A percentile compares a stretch with the other conserved stretches of the same genome.
Conservation (phyloP, 768 basidiomycete species). For the Tubosaeta sp. region DNA sequence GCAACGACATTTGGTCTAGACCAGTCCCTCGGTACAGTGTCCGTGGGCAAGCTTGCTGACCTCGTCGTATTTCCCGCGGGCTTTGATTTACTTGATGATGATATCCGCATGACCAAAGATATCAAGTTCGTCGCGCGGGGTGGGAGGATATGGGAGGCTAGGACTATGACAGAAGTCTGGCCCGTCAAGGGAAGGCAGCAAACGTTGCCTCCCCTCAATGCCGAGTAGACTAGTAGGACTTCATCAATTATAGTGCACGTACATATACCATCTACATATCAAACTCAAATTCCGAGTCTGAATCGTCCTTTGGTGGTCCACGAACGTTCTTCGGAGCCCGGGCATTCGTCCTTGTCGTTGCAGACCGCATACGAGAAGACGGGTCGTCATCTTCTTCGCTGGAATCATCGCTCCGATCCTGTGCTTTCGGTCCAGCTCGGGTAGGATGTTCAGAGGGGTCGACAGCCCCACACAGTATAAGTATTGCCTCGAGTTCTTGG, state of each 20-base stretch:
- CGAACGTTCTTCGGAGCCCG: conserved; percentile 53
- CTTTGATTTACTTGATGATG: conserved; percentile 52
- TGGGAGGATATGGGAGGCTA: conserved; percentile 67
- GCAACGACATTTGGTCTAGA: conserved; percentile 63
- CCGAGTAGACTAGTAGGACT: conserved; percentile 26
- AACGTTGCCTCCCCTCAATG: conserved; percentile 55
- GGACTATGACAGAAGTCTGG: conserved; percentile 67
- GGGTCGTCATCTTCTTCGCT: conserved; percentile 46
- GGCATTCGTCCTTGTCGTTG: conserved; percentile 52
- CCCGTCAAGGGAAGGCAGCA: conserved; percentile 58
- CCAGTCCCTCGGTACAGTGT: conserved; percentile 57
- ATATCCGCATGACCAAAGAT: conserved; percentile 47
- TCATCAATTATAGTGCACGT: not conserved
- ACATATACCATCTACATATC: conserved; percentile 42
- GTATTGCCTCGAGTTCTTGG: conserved; percentile 66
- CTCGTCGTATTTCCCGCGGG: conserved; percentile 61
- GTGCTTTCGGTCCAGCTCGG: conserved; percentile 18
- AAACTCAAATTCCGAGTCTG: conserved; percentile 78
- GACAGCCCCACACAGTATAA: conserved; percentile 63
- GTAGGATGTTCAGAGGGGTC: conserved; percentile 50
- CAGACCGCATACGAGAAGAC: conserved; percentile 54
- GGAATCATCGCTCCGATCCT: conserved; percentile 37
- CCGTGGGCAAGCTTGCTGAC: conserved; percentile 66
- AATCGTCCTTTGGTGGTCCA: conserved; percentile 50
- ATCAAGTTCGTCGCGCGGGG: conserved; percentile 57